Evolutionary conservation across 2,329 filamentous ascomycete species (phyloP).

Genomic region (Aspergillus costaricaensis): DNA sequence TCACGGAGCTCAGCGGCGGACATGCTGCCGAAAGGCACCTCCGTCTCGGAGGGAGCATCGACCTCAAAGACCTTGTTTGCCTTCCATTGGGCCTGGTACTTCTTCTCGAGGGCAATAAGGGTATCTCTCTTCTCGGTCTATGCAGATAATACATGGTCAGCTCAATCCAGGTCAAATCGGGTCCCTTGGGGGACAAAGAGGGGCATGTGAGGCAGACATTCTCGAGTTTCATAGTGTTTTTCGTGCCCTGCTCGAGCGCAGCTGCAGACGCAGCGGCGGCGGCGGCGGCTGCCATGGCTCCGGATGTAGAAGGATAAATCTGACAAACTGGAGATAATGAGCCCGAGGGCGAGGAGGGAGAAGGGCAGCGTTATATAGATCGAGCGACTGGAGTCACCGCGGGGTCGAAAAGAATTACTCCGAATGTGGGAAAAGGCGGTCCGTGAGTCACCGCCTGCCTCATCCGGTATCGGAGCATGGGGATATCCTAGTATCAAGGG

Average conservation of each 20-base stretch:
- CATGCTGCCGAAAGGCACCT: constrained; percentile 75
- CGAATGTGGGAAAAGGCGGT: constrained; percentile 22
- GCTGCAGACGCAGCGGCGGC: constrained; percentile 54
- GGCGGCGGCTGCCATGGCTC: constrained; percentile 45
- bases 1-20: constrained; percentile 73
- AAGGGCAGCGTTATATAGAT: constrained; percentile 13
- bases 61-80: constrained; percentile 77
- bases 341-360: constrained; percentile 16
- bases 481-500: neutral
- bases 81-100: constrained; percentile 86
- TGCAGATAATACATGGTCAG: constrained; percentile 18
- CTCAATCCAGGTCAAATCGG: constrained; percentile 18
- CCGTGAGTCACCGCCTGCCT: constrained; percentile 21
- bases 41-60: constrained; percentile 76
- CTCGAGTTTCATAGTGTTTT: constrained; percentile 67
- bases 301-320: constrained; percentile 24
- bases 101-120: constrained; percentile 66
- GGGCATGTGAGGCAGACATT: constrained; percentile 42
- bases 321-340: constrained; percentile 27
- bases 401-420: constrained; percentile 24
- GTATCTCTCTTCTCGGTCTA: constrained; percentile 36
- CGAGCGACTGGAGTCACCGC: constrained; percentile 15
- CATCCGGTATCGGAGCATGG: neutral
- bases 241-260: constrained; percentile 57
- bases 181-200: constrained; percentile 25